Conservation (phyloP, 306 rosid genomes). For the Ormosia emarginata region DNA sequence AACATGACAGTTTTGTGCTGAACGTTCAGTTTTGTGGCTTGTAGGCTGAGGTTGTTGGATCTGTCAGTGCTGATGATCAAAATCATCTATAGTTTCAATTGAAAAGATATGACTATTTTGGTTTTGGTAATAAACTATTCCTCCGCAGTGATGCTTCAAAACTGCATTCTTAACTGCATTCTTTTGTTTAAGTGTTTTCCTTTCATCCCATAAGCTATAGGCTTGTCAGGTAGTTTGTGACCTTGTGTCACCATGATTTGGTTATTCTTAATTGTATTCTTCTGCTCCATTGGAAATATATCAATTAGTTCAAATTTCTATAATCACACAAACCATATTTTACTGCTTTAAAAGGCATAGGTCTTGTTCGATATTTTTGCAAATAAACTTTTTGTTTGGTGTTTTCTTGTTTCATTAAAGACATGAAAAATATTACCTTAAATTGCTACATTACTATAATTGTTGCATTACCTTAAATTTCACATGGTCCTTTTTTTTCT, state of each 20-base stretch:
- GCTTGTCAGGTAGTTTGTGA: constrained; percentile 6
- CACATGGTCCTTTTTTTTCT: too few relatives aligned
- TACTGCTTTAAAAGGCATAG: not conserved
- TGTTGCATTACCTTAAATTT: too few relatives aligned
- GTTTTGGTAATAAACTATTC: constrained; percentile 47
- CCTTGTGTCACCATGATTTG: not conserved
- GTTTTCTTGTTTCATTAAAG: not conserved
- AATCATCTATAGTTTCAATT: too few relatives aligned
- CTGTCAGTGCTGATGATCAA: too few relatives aligned
- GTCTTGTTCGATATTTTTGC: not conserved
- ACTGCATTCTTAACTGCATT: too few relatives aligned
- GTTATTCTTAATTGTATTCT: not conserved
- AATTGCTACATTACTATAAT: not conserved
- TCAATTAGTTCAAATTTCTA: not conserved
- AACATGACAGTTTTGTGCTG: too few relatives aligned
- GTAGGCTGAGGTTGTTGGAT: too few relatives aligned
- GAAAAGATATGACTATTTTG: too few relatives aligned
- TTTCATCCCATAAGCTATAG: not conserved
- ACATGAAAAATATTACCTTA: not conserved
- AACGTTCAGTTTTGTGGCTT: too few relatives aligned
- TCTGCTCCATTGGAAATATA: not conserved
- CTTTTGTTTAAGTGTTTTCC: not conserved
- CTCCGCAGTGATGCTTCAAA: constrained; percentile 6
- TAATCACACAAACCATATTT: not conserved
- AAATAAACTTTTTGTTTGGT: not conserved